Percentiles rank a stretch among this genome's conserved stretches.
phyloP scores from a whole-genome alignment of 257 asterid genomes.

The Capsicum pubescens region DNA sequence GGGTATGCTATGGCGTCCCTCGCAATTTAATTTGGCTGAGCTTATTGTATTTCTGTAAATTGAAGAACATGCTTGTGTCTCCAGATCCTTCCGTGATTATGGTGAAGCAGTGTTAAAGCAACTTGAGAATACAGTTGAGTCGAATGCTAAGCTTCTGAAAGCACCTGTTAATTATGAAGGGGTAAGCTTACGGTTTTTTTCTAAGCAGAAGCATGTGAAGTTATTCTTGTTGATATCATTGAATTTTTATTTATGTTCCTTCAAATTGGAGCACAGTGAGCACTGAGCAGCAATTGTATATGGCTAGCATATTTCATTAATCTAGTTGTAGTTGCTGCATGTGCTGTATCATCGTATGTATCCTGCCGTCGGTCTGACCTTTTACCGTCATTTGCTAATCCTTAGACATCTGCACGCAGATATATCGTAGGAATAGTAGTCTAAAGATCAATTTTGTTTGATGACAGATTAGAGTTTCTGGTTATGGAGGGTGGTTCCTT shows the following conservation, averaged over 20 bases:
- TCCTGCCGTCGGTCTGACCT: slow-evolving; percentile 6
- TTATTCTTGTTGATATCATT: slow-evolving; percentile 11
- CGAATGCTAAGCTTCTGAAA: slow-evolving; percentile 74
- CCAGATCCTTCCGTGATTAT: slow-evolving; percentile 89
- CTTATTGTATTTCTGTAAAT: slow-evolving; percentile 19
- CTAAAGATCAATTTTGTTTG: slow-evolving; percentile 29
- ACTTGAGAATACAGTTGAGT: slow-evolving; percentile 54
- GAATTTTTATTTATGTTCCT: neutral
- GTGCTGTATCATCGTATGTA: slow-evolving; percentile 3
- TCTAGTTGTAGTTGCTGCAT: neutral
- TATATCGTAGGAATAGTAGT: neutral
- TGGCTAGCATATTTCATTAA: slow-evolving; percentile 25
- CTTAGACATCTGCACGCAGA: neutral
- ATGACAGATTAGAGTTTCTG: slow-evolving; percentile 85
- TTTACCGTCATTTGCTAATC: neutral
- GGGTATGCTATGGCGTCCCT: slow-evolving; percentile 57
- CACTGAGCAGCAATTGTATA: neutral
- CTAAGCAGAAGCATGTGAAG: slow-evolving; percentile 5
- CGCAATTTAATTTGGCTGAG: slow-evolving; percentile 26
- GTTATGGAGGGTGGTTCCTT: slow-evolving; percentile 99
- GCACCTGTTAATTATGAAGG: slow-evolving; percentile 98
- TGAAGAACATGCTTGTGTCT: slow-evolving; percentile 28
- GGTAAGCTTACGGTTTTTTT: slow-evolving; percentile 48
- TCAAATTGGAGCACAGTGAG: neutral
- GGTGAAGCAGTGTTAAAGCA: slow-evolving; percentile 89